Evolutionary conservation across 2,329 filamentous ascomycete genomes (phyloP), one percentile per base, ranked within the genome.

Genomic region (Ophiocordyceps camponoti-floridani): DNA sequence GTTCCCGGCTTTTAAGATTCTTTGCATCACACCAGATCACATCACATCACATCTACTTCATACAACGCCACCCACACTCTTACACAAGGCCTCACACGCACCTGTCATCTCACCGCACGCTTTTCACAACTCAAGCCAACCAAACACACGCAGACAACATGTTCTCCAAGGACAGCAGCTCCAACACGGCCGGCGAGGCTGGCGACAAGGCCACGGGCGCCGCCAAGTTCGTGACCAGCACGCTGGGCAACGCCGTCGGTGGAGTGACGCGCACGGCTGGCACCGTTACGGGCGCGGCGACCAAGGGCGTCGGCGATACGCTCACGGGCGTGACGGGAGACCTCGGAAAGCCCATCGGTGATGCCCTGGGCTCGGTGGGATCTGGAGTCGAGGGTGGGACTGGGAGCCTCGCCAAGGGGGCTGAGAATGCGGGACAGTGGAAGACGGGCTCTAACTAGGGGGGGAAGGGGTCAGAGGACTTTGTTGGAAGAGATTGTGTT

Each of bases 341-440:
- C n/a, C 56, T 65, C 10, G 73, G 70, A 14, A 66, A 65, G 46
- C 70, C 73, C 1, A 53, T 79, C 1, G 75, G 75, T 8, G 69
- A 79, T 51, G 73, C 66, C 2, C 46, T 79, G 12, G 63, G 66
- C 8, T 71, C 66, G 50, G 53, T 74, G 8, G 72, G 72, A 6
- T 68, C 64, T 2, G 73, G 73, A 0, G 50, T 79, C 2, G 65
- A 77, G 59, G 62, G 64, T 41, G 75, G 71, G 2, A 57, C 65
- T 35, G 61, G 62, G 40, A 61, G 58, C 42, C 62, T 76, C 2
- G 67, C 68, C 13, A 66, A 71, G 58, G 72, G 73, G 0, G 67
- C 72, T 7, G 73, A 77, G 58, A 62, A 75, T 52, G 73, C 73
- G 11, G 74, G 75, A 3, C 58, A 76, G 54, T 75, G 72, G 72